phyloP scores from a whole-genome alignment of 805 yeast species.

The Candida incommunis region DNA sequence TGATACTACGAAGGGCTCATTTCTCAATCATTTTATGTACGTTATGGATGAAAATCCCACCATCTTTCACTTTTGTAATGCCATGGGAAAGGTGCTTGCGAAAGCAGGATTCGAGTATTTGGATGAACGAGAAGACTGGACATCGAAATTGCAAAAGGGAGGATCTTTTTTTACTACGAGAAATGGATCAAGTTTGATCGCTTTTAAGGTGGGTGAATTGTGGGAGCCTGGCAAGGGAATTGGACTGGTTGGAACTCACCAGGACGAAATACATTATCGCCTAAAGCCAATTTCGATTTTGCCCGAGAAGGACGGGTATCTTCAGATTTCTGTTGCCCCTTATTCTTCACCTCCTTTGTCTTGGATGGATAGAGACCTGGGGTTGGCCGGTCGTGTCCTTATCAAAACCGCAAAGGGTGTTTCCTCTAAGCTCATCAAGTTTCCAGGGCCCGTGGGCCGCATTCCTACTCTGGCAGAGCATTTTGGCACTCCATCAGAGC shows the following conservation, averaged over 20 bases:
- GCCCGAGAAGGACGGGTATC: constrained; percentile 55
- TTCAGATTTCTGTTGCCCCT: constrained; percentile 83
- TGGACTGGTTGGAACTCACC: constrained; percentile 89
- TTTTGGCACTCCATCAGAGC: constrained; percentile 46
- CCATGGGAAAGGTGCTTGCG: constrained; percentile 24
- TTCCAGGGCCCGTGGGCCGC: constrained; percentile 71
- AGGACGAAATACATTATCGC: constrained; percentile 86
- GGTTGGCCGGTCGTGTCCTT: constrained; percentile 84
- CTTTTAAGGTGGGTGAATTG: constrained; percentile 64
- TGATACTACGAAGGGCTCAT: not conserved
- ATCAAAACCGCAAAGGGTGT: constrained; percentile 38
- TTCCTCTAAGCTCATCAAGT: constrained; percentile 58
- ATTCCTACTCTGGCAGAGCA: constrained; percentile 95
- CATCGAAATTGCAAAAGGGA: constrained; percentile 28
- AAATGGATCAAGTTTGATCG: constrained; percentile 78
- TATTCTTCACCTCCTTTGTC: constrained; percentile 94
- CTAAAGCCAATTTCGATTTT: constrained; percentile 63
- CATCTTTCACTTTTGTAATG: constrained; percentile 36
- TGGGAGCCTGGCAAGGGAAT: constrained; percentile 71
- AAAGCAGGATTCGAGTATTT: constrained; percentile 61
- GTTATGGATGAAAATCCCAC: constrained; percentile 61
- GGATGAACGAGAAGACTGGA: constrained; percentile 60
- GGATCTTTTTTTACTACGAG: constrained; percentile 78
- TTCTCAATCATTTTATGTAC: not conserved
- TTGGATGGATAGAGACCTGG: constrained; percentile 91